Evolutionary conservation across 2,329 filamentous ascomycete species (phyloP).

Genomic region (Sporothrix protearum): DNA sequence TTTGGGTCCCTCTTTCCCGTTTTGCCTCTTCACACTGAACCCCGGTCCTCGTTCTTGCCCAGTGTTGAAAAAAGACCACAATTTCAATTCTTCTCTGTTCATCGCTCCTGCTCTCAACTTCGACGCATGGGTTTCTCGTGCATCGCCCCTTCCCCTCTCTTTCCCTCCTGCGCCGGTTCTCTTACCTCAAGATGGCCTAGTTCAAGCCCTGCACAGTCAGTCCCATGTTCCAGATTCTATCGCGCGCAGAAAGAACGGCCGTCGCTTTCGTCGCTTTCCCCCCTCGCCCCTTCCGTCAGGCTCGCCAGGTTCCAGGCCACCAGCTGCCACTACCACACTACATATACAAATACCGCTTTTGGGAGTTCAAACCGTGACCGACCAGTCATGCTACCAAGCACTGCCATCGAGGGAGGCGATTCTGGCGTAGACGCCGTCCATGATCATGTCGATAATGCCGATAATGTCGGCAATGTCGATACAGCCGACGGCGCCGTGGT

Average conservation of each 20-base stretch:
- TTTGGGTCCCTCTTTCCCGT: neutral
- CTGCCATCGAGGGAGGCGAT: neutral
- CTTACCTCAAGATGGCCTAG: constrained; percentile 1
- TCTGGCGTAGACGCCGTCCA: constrained; percentile 4
- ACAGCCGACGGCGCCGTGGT: neutral
- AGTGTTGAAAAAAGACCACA: neutral
- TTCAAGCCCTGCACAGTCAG: neutral
- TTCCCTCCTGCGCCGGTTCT: neutral
- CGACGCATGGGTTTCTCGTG: neutral
- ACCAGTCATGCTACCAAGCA: neutral
- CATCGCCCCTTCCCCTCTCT: neutral
- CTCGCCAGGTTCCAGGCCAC: too few species aligned
- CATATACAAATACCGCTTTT: too few species aligned
- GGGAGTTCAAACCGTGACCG: too few species aligned
- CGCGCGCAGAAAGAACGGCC: neutral
- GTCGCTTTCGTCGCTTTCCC: neutral
- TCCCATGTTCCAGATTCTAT: neutral
- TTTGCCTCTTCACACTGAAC: neutral
- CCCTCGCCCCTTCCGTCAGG: constrained; percentile 5
- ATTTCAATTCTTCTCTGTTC: neutral
- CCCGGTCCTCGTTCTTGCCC: neutral
- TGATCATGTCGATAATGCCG: neutral
- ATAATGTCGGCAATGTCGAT: neutral
- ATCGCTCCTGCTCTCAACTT: neutral
- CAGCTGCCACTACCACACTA: too few species aligned